phyloP scores from a whole-genome alignment of 2,329 filamentous ascomycete species.

The Zymoseptoria crescenta region DNA sequence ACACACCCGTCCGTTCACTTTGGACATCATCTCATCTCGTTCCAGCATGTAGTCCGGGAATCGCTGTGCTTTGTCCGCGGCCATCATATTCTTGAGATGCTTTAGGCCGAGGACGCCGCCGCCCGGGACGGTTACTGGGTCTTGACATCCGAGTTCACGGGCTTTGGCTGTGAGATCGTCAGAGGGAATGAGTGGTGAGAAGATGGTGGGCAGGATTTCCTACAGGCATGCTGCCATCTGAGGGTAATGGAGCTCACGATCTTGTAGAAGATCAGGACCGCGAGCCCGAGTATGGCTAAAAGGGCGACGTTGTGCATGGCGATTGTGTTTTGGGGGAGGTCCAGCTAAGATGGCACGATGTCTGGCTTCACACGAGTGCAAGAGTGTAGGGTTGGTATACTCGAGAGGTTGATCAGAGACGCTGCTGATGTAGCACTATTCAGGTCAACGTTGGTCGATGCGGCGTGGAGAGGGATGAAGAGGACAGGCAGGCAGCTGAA shows the following conservation, averaged over 20 bases:
- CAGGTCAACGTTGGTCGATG: too few species aligned
- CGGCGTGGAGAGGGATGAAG: too few species aligned
- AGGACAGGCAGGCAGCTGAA: too few species aligned
- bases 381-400: too few species aligned
- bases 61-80: conserved; percentile 21
- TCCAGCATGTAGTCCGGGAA: conserved; percentile 25
- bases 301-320: conserved; percentile 20
- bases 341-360: background rate
- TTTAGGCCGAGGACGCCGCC: conserved; percentile 25
- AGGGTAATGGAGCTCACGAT: conserved; percentile 13
- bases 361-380: too few species aligned
- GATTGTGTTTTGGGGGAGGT: background rate
- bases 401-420: too few species aligned
- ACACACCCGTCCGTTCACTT: conserved; percentile 18
- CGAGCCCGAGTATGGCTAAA: conserved; percentile 17
- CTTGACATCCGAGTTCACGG: conserved; percentile 20
- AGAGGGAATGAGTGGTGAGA: background rate
- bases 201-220: background rate
- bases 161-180: conserved; percentile 12
- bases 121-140: conserved; percentile 17
- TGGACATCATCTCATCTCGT: conserved; percentile 20
- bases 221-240: conserved; percentile 12
- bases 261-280: conserved; percentile 20
- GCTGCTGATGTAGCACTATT: too few species aligned
- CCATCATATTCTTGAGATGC: conserved; percentile 21